Evolutionary conservation across 306 rosid species (phyloP), one percentile per base, ranked within the genome.

Genomic region (Lotus japonicus): DNA sequence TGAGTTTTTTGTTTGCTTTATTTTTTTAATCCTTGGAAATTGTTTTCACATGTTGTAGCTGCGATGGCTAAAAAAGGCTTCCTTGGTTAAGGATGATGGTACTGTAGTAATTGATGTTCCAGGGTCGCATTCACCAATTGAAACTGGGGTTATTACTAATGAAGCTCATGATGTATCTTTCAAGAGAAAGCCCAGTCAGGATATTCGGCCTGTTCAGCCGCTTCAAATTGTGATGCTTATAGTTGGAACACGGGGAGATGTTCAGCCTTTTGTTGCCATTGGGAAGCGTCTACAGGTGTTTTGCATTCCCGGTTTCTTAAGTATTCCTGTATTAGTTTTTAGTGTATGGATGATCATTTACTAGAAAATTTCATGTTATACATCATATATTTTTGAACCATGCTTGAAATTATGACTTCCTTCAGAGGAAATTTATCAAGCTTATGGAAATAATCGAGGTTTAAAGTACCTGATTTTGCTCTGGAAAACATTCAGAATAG

Each of bases 231-330:
- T 82, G 57, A 90, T 94, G 90, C 95, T 94, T 76, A 88, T 94
- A 77, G 98, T 90, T 28, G 98, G 97, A 26, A 94, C 97, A 42
- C 80, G 85, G 59, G 97, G 98, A 77, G 98, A 94, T 79, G 96
- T 94, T 35, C 98, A 94, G 41, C 97, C 98, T 49, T 94, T 94
- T 81, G 79, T 86, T 81, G 96, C 98, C 68, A 90, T 94, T 38
- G 98, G 96, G 66, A 90, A 85, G 58, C 86, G 82, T 71, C 84
- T 94, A 70, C 96, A 94, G 97, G 96, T 94, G 45, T 74, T 74
- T 9, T 18, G 16, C 18, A 46, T 68, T 78, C 45, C 58, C 49
- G 42, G 21, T 53, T 74, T 72, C 26, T 55, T 6, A 11, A 59
- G 4, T 26, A 26, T 26, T 26, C 0, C 31, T 26, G 45, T 71